Conservation (phyloP, 140 eudicot genomes). For the Bidens hawaiensis region DNA sequence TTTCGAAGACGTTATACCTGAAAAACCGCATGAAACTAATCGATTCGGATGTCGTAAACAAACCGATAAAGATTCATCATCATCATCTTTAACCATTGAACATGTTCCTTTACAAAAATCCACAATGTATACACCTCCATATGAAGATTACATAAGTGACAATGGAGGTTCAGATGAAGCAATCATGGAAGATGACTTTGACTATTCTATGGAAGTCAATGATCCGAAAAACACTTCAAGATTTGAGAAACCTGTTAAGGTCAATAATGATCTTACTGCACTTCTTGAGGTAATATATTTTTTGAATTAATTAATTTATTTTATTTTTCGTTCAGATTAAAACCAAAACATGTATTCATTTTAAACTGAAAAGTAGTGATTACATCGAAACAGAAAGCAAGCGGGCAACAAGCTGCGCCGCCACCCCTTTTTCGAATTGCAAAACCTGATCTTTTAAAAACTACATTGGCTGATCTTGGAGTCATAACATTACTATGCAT, state of each 20-base stretch:
- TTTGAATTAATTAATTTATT: too few species aligned
- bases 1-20: background rate
- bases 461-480: too few species aligned
- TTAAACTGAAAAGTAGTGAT: too few species aligned
- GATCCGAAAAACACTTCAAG: conserved; percentile 18
- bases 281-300: conserved; percentile 60
- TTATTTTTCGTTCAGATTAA: too few species aligned
- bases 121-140: conserved; percentile 14
- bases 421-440: too few species aligned
- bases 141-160: conserved; percentile 31
- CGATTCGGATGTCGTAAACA: conserved; percentile 56
- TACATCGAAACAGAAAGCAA: too few species aligned
- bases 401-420: too few species aligned
- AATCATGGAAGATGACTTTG: conserved; percentile 42
- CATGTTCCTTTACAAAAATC: conserved; percentile 34
- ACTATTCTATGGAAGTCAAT: conserved; percentile 17
- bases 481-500: too few species aligned
- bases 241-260: conserved; percentile 29
- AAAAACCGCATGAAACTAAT: background rate
- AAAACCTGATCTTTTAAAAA: too few species aligned
- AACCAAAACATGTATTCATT: too few species aligned
- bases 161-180: conserved; percentile 28
- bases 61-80: conserved; percentile 33
- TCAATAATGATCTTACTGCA: conserved; percentile 35
- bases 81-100: conserved; percentile 34